Conservation (phyloP, 352 stramenopile species). For the Poterioochromonas sp. region DNA sequence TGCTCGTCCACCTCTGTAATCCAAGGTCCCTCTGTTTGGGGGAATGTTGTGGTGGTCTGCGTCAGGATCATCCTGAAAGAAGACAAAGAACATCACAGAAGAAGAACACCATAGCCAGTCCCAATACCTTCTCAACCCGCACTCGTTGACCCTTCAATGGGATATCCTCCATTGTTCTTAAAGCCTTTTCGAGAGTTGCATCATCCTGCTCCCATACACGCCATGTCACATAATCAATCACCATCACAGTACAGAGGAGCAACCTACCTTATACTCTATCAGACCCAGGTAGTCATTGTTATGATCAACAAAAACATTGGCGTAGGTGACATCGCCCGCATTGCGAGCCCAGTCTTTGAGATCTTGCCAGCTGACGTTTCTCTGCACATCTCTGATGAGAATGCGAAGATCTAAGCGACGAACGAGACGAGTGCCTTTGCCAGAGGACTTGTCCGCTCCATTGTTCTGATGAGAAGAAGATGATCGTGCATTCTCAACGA, state of each 20-base stretch:
- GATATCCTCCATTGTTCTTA: background rate
- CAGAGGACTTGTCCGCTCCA: background rate
- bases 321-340: background rate
- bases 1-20: background rate
- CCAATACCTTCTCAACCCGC: background rate
- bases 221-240: background rate
- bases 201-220: background rate
- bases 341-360: slow-evolving; percentile 1
- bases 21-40: background rate
- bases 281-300: background rate
- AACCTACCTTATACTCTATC: background rate
- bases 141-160: background rate
- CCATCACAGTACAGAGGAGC: background rate
- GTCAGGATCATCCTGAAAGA: background rate
- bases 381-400: background rate
- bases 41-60: background rate
- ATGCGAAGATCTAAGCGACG: background rate
- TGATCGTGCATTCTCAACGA: background rate
- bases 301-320: background rate
- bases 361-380: background rate
- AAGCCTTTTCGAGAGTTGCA: background rate
- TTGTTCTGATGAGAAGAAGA: background rate
- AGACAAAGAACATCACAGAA: background rate
- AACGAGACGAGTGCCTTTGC: background rate
- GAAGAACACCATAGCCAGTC: background rate